Evolutionary conservation across 2,329 filamentous ascomycete genomes (phyloP), one percentile per base, ranked within the genome.

Genomic region (Mollisiaceae sp.): DNA sequence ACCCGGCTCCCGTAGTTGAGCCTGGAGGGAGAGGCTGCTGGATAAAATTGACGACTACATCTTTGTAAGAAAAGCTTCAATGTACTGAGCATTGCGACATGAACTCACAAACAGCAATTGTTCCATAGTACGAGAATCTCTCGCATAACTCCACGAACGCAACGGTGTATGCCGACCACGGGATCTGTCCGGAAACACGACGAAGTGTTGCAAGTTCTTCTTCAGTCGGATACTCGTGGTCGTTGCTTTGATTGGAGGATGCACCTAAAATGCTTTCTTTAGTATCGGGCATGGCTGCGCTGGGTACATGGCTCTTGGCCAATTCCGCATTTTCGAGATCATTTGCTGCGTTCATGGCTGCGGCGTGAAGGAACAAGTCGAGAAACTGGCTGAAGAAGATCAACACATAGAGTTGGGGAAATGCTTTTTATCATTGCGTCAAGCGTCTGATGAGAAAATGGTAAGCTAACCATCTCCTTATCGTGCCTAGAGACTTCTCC

Each of bases 91-190:
- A 22, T 22, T 50, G 24, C 2, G 22, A 50, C 8, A 27, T 35
- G 22, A 5, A 56, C 52, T 38, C 22, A 56, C 52, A 56, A 15
- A 56, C 52, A 12, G 52, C 52, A 35, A 38, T 56, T 3, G 52
- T 56, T 12, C 52, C 52, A 36, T 36, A 56, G 35, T 56, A 56
- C 5, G 52, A 56, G 32, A 62, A 62, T n/a, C 59, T 9, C 39
- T 89, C 86, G 76, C 85, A 88, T 59, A 89, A 74, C 75, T 89
- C 86, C 57, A 88, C 82, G 69, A 89, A 85, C 1, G 84, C 85
- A 62, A 89, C 81, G 9, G 83, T 86, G 39, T 67, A 70, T 4
- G 63, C 68, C 20, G 50, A 54, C 64, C 57, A 69, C n/a, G 65
- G 65, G 47, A 70, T 70, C 38, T 62, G 39, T 60, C 59, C 63